A percentile compares a stretch with the other conserved stretches of the same genome.
These are phyloP conservation scores for Talaromyces wortmannii DNA, from an alignment of 495 filamentous ascomycete genomes.

Conservation along the genomic window DNA sequence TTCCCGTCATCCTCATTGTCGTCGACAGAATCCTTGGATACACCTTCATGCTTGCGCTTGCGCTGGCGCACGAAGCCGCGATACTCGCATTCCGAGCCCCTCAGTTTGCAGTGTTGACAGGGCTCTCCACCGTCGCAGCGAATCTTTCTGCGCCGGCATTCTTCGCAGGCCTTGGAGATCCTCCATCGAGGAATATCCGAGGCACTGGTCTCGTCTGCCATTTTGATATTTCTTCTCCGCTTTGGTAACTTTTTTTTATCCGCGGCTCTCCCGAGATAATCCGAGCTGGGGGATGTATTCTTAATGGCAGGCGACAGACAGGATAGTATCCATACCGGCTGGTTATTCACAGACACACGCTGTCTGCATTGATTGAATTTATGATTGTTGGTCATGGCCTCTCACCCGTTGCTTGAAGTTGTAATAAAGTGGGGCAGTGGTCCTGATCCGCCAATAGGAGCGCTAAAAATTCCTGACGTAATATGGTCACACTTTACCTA, in stretches of 20 bases:
- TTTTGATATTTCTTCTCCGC: background rate
- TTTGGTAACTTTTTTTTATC: background rate
- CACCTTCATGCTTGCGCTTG: constrained; percentile 22
- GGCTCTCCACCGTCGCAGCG: constrained; percentile 33
- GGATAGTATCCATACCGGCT: no score
- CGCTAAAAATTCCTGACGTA: no score
- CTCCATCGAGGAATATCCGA: constrained; percentile 21
- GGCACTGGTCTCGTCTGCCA: constrained; percentile 18
- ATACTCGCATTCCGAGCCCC: constrained; percentile 29
- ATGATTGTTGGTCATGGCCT: no score
- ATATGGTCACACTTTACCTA: no score
- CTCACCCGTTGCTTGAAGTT: no score
- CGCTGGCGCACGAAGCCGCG: constrained; percentile 34
- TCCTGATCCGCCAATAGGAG: no score
- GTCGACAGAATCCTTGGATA: background rate
- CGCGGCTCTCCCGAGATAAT: background rate
- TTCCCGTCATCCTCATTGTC: background rate
- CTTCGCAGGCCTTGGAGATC: constrained; percentile 36
- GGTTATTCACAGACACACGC: no score
- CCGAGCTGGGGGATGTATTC: no score
- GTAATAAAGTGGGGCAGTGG: no score
- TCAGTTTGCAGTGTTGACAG: constrained; percentile 34
- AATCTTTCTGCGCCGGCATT: constrained; percentile 39
- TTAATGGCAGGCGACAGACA: no score
- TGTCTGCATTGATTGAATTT: no score